Evolutionary conservation across 164 flowering plant genomes (phyloP).

Genomic region (Berberis vulgaris): DNA sequence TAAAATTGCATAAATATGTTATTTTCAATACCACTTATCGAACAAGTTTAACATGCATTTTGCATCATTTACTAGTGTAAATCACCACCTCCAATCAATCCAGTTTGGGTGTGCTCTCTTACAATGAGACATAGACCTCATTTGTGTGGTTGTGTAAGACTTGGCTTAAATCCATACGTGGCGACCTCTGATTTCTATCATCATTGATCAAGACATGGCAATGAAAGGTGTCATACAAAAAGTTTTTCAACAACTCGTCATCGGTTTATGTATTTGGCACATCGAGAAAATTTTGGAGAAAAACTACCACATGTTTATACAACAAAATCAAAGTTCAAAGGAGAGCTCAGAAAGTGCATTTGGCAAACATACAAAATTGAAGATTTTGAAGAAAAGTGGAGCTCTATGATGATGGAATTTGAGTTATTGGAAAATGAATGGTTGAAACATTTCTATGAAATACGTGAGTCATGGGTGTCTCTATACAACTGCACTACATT

Average conservation of each 20-base stretch:
- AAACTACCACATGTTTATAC: neutral
- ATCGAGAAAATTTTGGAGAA: neutral
- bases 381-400: neutral
- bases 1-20: too few species aligned
- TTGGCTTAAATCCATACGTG: neutral
- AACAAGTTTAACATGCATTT: neutral
- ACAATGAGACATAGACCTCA: neutral
- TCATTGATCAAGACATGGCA: neutral
- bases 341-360: neutral
- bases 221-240: neutral
- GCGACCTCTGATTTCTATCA: neutral
- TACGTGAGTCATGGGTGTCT: neutral
- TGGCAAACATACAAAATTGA: neutral
- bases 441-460: neutral
- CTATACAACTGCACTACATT: slow-evolving; percentile 1
- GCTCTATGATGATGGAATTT: neutral
- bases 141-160: neutral
- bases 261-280: neutral
- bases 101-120: neutral
- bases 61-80: neutral
- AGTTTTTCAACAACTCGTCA: neutral
- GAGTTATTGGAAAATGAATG: neutral
- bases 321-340: slow-evolving; percentile 1
- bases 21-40: neutral
- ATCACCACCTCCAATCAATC: neutral